Evolutionary conservation across 2,329 filamentous ascomycete species (phyloP).

Genomic region (Neoscytalidium dimidiatum): DNA sequence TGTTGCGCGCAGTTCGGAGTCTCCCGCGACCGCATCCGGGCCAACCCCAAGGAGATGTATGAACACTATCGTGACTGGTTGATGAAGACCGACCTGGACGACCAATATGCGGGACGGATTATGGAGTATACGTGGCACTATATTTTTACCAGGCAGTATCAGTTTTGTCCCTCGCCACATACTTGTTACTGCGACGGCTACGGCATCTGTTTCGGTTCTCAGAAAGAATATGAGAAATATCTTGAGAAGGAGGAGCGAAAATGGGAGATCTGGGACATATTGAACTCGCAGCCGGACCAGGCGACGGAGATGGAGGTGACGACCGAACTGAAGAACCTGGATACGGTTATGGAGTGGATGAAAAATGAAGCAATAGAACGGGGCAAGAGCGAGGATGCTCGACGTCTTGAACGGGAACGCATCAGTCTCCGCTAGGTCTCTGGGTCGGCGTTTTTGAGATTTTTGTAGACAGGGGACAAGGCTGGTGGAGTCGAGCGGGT

Average conservation of each 20-base stretch:
- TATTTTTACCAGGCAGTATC: slow-evolving; percentile 41
- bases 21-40: slow-evolving; percentile 48
- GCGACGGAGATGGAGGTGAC: slow-evolving; percentile 24
- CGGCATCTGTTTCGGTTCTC: slow-evolving; percentile 60
- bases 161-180: slow-evolving; percentile 41
- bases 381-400: slow-evolving; percentile 27
- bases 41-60: slow-evolving; percentile 54
- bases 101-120: slow-evolving; percentile 40
- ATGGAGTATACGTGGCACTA: slow-evolving; percentile 46
- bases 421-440: background rate
- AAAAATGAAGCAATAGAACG: slow-evolving; percentile 35
- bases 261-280: slow-evolving; percentile 42
- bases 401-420: slow-evolving; percentile 10
- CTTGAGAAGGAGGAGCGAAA: slow-evolving; percentile 32
- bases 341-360: slow-evolving; percentile 30
- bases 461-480: background rate
- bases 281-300: slow-evolving; percentile 22
- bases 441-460: background rate
- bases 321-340: slow-evolving; percentile 28
- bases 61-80: slow-evolving; percentile 57
- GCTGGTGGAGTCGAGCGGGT: background rate
- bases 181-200: slow-evolving; percentile 65
- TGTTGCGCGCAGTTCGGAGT: slow-evolving; percentile 62
- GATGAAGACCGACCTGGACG: slow-evolving; percentile 37
- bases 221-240: slow-evolving; percentile 38